phyloP scores from a whole-genome alignment of 1,284 basidiomycete genomes.

The Tylopilus orsonianus region DNA sequence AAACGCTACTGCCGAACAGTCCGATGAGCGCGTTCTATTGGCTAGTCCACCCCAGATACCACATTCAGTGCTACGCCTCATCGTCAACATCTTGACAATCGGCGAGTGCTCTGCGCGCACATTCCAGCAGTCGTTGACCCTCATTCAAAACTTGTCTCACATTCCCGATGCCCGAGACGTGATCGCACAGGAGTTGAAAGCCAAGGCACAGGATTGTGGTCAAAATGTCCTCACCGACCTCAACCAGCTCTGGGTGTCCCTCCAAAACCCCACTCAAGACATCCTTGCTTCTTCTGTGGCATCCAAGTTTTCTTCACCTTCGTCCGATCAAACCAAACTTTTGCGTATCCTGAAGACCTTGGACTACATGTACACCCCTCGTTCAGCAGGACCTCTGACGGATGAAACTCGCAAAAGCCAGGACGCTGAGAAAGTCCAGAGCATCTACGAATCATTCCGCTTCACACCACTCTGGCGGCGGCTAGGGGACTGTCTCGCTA shows the following conservation, averaged over 20 bases:
- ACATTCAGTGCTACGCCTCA: slow-evolving; percentile 75
- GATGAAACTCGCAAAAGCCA: slow-evolving; percentile 43
- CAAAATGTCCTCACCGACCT: slow-evolving; percentile 72
- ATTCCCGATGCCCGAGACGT: slow-evolving; percentile 85
- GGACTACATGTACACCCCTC: slow-evolving; percentile 89
- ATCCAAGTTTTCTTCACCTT: slow-evolving; percentile 87
- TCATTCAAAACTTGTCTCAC: slow-evolving; percentile 88
- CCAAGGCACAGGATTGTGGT: slow-evolving; percentile 85
- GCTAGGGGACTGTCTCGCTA: slow-evolving; percentile 80
- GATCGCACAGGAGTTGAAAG: slow-evolving; percentile 82
- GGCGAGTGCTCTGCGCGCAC: slow-evolving; percentile 95
- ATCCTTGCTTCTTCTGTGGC: slow-evolving; percentile 68
- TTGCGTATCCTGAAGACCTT: slow-evolving; percentile 92
- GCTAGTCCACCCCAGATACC: slow-evolving; percentile 81
- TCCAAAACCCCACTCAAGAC: slow-evolving; percentile 57
- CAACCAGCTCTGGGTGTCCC: slow-evolving; percentile 66
- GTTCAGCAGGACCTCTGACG: slow-evolving; percentile 42
- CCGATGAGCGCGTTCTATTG: slow-evolving; percentile 65
- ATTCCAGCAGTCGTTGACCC: slow-evolving; percentile 85
- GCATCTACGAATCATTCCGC: slow-evolving; percentile 85
- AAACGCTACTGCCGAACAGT: slow-evolving; percentile 35
- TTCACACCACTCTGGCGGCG: slow-evolving; percentile 85
- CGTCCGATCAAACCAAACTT: slow-evolving; percentile 91
- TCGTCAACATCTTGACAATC: slow-evolving; percentile 91
- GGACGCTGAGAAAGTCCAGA: slow-evolving; percentile 78